Evolutionary conservation across 2,329 filamentous ascomycete species (phyloP).

Genomic region (Pseudopyricularia javanii): DNA sequence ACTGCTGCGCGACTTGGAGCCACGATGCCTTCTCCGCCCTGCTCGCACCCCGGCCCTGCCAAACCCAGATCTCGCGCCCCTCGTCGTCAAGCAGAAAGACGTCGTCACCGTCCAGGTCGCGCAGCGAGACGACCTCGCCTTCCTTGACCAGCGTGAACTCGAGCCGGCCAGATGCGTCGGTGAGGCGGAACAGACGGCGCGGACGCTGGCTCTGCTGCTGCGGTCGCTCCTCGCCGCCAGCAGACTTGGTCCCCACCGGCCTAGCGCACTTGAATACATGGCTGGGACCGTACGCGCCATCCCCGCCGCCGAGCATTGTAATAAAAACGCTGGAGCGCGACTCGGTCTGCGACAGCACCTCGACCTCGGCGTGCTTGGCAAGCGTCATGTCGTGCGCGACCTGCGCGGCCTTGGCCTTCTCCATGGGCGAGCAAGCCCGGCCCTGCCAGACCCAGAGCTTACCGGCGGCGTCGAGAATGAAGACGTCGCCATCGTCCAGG

Average conservation of each 20-base stretch:
- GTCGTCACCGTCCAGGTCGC: conserved; percentile 44
- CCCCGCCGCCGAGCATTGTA: conserved; percentile 39
- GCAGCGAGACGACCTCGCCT: conserved; percentile 26
- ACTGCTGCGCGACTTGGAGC: conserved; percentile 46
- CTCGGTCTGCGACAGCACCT: conserved; percentile 51
- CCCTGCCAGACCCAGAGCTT: conserved; percentile 65
- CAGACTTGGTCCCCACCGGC: conserved; percentile 20
- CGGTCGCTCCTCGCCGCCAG: conserved; percentile 1
- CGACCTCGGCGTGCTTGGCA: conserved; percentile 51
- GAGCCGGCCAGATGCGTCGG: conserved; percentile 45
- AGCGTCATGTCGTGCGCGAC: conserved; percentile 53
- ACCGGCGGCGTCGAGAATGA: conserved; percentile 46
- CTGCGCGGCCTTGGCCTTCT: conserved; percentile 56
- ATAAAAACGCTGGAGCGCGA: conserved; percentile 40
- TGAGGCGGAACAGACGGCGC: conserved; percentile 43
- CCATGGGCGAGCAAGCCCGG: conserved; percentile 51
- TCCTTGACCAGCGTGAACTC: conserved; percentile 47
- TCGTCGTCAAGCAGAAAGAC: conserved; percentile 50
- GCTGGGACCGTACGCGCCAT: conserved; percentile 24
- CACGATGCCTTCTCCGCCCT: conserved; percentile 45
- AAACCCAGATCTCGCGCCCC: conserved; percentile 50
- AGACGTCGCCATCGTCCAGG: conserved; percentile 54
- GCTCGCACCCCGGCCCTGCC: conserved; percentile 50
- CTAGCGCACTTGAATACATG: conserved; percentile 27
- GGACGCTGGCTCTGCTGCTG: conserved; percentile 10